Evolutionary conservation across 1,284 basidiomycete species (phyloP).

Genomic region (Sparassis latifolia): DNA sequence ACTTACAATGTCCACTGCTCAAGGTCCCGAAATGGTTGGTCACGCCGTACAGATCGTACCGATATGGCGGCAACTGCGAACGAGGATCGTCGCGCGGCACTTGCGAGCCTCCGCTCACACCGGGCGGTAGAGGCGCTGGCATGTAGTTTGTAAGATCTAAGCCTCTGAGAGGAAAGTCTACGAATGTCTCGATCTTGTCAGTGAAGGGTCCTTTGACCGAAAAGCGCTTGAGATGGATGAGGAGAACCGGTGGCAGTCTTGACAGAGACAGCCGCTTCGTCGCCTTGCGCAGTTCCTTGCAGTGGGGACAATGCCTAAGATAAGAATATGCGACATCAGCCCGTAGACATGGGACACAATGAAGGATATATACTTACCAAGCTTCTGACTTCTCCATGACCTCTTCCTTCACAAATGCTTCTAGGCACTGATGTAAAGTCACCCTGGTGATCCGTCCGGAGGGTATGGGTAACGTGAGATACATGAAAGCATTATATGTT

Average conservation of each 20-base stretch:
- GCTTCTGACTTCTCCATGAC: constrained; percentile 91
- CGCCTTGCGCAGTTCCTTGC: constrained; percentile 81
- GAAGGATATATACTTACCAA: constrained; percentile 55
- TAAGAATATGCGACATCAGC: background rate
- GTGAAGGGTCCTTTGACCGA: constrained; percentile 89
- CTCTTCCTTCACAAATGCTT: constrained; percentile 89
- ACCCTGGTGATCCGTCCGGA: constrained; percentile 58
- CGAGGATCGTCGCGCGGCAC: constrained; percentile 65
- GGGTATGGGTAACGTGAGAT: constrained; percentile 89
- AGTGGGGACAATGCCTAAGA: constrained; percentile 84
- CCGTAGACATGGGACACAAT: background rate
- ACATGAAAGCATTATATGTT: constrained; percentile 97
- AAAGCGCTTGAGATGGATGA: constrained; percentile 97
- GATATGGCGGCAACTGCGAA: constrained; percentile 77
- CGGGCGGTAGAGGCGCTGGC: constrained; percentile 72
- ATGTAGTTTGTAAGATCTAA: constrained; percentile 92
- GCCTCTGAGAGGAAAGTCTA: constrained; percentile 80
- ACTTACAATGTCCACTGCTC: constrained; percentile 89
- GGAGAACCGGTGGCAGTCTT: constrained; percentile 86
- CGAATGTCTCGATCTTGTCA: constrained; percentile 89
- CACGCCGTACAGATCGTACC: constrained; percentile 85
- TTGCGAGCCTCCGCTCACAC: constrained; percentile 38
- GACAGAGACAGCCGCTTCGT: constrained; percentile 84
- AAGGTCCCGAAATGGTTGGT: constrained; percentile 91
- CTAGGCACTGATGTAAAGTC: constrained; percentile 77